Evolutionary conservation across 768 basidiomycete genomes (phyloP).

Genomic region (Termitomyces bulborhizus): DNA sequence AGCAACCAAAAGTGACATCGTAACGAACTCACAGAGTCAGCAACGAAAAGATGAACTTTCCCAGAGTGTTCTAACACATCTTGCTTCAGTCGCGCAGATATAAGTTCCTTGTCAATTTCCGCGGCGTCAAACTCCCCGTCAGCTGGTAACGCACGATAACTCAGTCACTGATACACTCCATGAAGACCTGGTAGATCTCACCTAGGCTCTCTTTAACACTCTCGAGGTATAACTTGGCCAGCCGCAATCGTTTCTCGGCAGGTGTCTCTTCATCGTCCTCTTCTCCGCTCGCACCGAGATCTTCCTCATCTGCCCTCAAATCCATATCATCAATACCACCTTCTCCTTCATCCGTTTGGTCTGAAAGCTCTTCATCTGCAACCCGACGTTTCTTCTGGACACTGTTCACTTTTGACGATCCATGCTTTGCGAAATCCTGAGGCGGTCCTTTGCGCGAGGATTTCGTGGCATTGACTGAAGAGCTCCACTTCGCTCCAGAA

Average conservation of each 20-base stretch:
- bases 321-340: slow-evolving; percentile 70
- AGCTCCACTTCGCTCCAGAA: slow-evolving; percentile 19
- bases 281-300: slow-evolving; percentile 62
- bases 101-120: slow-evolving; percentile 90
- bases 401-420: slow-evolving; percentile 19
- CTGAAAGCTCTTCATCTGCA: slow-evolving; percentile 66
- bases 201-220: slow-evolving; percentile 73
- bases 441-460: slow-evolving; percentile 20
- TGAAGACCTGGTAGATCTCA: slow-evolving; percentile 24
- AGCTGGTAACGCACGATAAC: slow-evolving; percentile 29
- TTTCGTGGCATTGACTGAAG: slow-evolving; percentile 18
- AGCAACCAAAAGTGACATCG: not conserved
- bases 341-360: slow-evolving; percentile 48
- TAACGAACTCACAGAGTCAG: slow-evolving; percentile 50
- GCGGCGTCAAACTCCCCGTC: slow-evolving; percentile 94
- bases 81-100: slow-evolving; percentile 84
- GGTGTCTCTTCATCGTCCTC: slow-evolving; percentile 89
- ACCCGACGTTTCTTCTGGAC: slow-evolving; percentile 21
- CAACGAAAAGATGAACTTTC: slow-evolving; percentile 78
- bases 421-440: slow-evolving; percentile 16
- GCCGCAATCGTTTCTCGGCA: slow-evolving; percentile 83
- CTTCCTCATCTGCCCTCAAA: slow-evolving; percentile 40
- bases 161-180: not conserved
- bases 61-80: slow-evolving; percentile 90
- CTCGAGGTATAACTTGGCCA: slow-evolving; percentile 88